These are phyloP conservation scores for Cyclotella choctawhatcheeana DNA, from an alignment of 108 stramenopile genomes.

Conservation along the genomic window DNA sequence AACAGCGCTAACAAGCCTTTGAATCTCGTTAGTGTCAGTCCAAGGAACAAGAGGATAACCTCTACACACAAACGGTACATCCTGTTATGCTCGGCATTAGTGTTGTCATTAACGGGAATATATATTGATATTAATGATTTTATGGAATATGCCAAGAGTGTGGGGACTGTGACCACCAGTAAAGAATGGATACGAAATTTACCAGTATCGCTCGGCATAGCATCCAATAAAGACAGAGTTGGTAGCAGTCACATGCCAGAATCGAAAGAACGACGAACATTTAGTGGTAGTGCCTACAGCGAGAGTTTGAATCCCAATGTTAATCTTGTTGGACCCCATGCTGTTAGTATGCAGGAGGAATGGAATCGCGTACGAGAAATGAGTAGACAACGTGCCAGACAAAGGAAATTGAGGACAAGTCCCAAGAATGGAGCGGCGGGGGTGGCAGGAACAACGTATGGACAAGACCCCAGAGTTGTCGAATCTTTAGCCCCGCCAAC, in stretches of 20 bases:
- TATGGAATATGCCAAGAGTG: constrained; percentile 13
- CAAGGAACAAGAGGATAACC: background rate
- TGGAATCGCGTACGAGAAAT: constrained; percentile 14
- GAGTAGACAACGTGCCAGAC: constrained; percentile 18
- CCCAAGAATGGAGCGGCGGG: no score
- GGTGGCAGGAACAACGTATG: no score
- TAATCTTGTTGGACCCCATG: background rate
- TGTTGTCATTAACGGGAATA: constrained; percentile 25
- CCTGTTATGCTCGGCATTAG: constrained; percentile 8
- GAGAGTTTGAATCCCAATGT: background rate
- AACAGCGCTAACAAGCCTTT: background rate
- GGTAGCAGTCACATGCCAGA: background rate
- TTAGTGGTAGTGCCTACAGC: background rate
- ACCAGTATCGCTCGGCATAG: constrained; percentile 13
- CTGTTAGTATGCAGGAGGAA: constrained; percentile 33
- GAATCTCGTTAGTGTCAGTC: background rate
- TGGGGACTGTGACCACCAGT: background rate
- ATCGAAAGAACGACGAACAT: background rate
- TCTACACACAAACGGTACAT: constrained; percentile 16
- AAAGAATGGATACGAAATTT: constrained; percentile 34
- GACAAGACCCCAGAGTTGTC: background rate
- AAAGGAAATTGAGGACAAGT: constrained; percentile 30
- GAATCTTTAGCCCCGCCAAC: constrained; percentile 11
- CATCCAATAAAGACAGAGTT: background rate
- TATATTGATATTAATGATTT: constrained; percentile 13